Percentiles rank a stretch among this genome's conserved stretches.
Evolutionary conservation across 1,284 basidiomycete genomes (phyloP).

Genomic region (Taiwanofungus camphoratus): DNA sequence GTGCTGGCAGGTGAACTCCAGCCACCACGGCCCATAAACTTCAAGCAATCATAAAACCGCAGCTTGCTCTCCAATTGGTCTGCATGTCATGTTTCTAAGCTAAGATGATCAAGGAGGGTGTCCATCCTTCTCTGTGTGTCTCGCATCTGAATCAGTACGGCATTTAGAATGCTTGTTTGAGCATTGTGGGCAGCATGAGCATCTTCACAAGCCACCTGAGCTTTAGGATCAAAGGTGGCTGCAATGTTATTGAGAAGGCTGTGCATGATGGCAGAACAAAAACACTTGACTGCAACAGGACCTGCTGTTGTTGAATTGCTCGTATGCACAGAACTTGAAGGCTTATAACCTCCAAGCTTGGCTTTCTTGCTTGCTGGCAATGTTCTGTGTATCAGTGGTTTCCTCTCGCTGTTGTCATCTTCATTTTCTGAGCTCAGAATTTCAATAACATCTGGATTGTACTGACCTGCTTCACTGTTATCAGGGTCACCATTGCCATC

Average conservation of each 20-base stretch:
- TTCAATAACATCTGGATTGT: no score
- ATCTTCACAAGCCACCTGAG: neutral
- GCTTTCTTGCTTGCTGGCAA: no score
- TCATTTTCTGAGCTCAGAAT: no score
- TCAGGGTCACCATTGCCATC: neutral
- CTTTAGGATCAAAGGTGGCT: neutral
- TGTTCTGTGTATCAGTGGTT: no score
- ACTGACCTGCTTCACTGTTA: no score
- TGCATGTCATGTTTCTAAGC: neutral
- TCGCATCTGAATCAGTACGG: neutral
- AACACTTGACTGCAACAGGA: neutral
- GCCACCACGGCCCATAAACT: neutral
- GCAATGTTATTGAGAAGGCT: neutral
- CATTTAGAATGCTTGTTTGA: neutral
- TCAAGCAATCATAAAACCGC: neutral
- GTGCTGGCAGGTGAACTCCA: no score
- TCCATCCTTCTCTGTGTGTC: neutral
- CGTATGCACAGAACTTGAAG: no score
- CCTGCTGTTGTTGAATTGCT: neutral
- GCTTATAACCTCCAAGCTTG: no score
- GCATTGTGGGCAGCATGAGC: neutral
- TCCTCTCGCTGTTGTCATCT: no score
- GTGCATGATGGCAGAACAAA: neutral
- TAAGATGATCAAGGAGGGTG: neutral
- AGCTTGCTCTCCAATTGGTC: neutral